Conservation (phyloP, 2,329 filamentous ascomycete genomes). For the Fusarium circinatum region DNA sequence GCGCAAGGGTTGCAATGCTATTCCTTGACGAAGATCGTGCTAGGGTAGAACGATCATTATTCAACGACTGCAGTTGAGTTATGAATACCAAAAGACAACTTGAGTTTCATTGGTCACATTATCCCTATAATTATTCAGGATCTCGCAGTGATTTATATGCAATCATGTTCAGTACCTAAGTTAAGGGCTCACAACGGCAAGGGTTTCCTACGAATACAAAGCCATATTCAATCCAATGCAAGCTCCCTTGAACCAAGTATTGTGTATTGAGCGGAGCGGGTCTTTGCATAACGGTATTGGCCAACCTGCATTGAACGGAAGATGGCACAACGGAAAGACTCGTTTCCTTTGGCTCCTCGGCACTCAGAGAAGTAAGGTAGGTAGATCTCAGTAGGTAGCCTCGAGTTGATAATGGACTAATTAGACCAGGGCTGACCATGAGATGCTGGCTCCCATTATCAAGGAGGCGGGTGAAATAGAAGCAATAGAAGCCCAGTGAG, state of each 20-base stretch:
- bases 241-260: not conserved
- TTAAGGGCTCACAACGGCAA: not conserved
- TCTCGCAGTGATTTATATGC: too few relatives aligned
- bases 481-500: not conserved
- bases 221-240: not conserved
- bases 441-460: not conserved
- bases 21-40: constrained; percentile 11
- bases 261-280: constrained; percentile 5
- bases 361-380: not conserved
- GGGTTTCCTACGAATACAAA: not conserved
- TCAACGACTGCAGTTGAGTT: not conserved
- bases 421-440: not conserved
- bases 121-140: not conserved
- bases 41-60: constrained; percentile 21
- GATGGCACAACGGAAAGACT: not conserved
- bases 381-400: not conserved
- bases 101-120: not conserved
- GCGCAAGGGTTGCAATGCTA: not conserved
- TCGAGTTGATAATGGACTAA: not conserved
- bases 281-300: not conserved
- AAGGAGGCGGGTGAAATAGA: not conserved
- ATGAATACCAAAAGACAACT: not conserved
- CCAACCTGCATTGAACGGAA: not conserved
- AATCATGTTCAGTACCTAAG: not conserved
- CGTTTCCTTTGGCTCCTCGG: not conserved